Percentiles rank a stretch among this genome's conserved stretches.
Conservation (phyloP, 164 flowering plant species). For the Annona squamosa region DNA sequence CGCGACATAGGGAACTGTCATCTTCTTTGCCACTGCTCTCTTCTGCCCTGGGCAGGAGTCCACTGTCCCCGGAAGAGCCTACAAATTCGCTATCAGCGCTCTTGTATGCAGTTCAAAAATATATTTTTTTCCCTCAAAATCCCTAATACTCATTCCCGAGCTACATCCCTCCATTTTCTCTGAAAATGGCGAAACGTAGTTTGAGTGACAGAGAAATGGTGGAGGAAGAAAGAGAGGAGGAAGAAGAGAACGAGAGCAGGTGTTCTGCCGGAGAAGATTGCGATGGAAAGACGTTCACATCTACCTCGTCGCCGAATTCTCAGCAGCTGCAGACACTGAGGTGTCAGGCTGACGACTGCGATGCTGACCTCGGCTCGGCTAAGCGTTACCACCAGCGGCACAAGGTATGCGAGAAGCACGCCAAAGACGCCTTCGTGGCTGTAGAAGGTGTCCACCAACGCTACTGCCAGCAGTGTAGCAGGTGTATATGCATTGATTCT, state of each 20-base stretch:
- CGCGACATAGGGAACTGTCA: neutral
- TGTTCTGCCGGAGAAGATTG: neutral
- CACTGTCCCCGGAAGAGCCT: neutral
- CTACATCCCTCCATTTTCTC: neutral
- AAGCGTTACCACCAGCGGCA: constrained; percentile 17
- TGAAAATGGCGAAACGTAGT: constrained; percentile 4
- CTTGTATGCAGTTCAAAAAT: neutral
- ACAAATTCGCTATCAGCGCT: no score
- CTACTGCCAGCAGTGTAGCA: constrained; percentile 20
- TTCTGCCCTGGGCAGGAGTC: neutral
- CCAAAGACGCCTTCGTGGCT: constrained; percentile 13
- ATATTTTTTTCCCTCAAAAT: neutral
- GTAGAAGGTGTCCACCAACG: constrained; percentile 14
- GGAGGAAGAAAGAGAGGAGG: neutral
- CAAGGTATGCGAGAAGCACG: constrained; percentile 16
- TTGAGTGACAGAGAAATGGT: neutral
- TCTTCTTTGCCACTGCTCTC: neutral
- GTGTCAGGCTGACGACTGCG: constrained; percentile 15
- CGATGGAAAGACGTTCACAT: neutral
- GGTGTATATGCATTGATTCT: constrained; percentile 2
- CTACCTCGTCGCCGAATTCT: neutral
- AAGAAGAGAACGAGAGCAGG: neutral
- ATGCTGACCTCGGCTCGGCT: neutral
- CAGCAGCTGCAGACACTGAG: constrained; percentile 1
- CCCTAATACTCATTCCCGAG: neutral